A percentile compares a stretch with the other conserved stretches of the same genome.
Evolutionary conservation across 1,139 yeast genomes (phyloP).

Genomic region (Lodderomyces parapsilosis): DNA sequence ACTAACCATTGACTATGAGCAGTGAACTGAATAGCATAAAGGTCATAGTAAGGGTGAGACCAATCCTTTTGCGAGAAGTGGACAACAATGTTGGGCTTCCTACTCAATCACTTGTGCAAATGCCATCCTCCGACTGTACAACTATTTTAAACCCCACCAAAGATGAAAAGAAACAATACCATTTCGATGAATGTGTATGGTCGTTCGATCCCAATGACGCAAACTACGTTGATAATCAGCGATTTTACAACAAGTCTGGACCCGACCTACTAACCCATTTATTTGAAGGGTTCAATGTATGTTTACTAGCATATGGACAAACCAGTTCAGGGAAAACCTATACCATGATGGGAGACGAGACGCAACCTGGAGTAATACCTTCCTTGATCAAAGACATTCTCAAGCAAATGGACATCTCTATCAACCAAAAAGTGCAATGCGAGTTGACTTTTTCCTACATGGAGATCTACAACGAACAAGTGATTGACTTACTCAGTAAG

Average conservation of each 20-base stretch:
- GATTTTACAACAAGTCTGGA: constrained; percentile 55
- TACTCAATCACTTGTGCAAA: constrained; percentile 24
- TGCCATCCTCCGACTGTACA: constrained; percentile 28
- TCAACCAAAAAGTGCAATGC: constrained; percentile 45
- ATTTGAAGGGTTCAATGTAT: constrained; percentile 68
- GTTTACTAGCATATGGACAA: constrained; percentile 77
- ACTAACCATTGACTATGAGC: too few species aligned
- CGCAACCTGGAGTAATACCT: constrained; percentile 60
- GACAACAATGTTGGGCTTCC: not conserved
- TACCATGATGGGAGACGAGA: constrained; percentile 66
- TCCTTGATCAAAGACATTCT: constrained; percentile 56
- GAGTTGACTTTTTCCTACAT: constrained; percentile 61
- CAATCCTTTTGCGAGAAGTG: constrained; percentile 36
- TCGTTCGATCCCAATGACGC: constrained; percentile 40
- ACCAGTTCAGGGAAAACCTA: constrained; percentile 73
- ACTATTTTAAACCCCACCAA: constrained; percentile 21
- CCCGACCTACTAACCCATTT: constrained; percentile 60
- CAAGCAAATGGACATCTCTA: constrained; percentile 34
- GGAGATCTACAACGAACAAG: constrained; percentile 75
- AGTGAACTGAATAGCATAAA: constrained; percentile 28
- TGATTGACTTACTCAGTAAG: constrained; percentile 49
- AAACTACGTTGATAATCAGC: constrained; percentile 45
- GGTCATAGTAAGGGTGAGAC: constrained; percentile 49
- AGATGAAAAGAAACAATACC: constrained; percentile 33
- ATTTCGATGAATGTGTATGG: constrained; percentile 62